These are phyloP conservation scores for Solanum pinnatisectum DNA, from an alignment of 257 asterid species.

Conservation along the genomic window DNA sequence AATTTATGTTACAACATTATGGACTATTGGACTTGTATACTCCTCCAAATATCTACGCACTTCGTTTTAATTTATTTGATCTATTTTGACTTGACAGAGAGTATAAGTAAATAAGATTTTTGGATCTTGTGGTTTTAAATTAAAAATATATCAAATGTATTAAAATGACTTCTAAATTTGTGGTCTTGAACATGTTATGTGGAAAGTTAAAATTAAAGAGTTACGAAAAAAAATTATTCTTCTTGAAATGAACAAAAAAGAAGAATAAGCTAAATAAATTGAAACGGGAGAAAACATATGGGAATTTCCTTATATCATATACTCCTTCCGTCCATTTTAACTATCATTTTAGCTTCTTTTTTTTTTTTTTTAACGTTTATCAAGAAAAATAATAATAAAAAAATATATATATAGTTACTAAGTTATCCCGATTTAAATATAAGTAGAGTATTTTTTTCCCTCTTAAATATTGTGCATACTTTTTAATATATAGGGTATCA, in stretches of 20 bases:
- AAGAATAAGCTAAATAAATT: too few species aligned
- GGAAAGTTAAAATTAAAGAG: too few species aligned
- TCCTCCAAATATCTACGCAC: background rate
- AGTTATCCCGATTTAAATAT: too few species aligned
- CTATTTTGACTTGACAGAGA: too few species aligned
- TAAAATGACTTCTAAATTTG: background rate
- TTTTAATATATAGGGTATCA: background rate
- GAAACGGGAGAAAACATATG: background rate
- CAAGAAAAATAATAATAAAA: too few species aligned
- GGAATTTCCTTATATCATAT: background rate
- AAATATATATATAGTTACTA: too few species aligned
- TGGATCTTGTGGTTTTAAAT: rapidly evolving
- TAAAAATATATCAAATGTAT: rapidly evolving
- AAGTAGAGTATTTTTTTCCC: background rate
- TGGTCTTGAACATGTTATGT: background rate
- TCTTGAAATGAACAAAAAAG: too few species aligned
- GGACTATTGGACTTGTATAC: background rate
- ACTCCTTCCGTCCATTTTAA: background rate
- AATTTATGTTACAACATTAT: background rate
- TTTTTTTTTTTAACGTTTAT: too few species aligned
- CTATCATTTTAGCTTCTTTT: too few species aligned
- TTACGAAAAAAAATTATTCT: rapidly evolving
- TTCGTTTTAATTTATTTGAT: too few species aligned
- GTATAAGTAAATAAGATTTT: too few species aligned
- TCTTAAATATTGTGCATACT: too few species aligned